phyloP scores from a whole-genome alignment of 192 early-diverging fungal genomes.

The Podila minutissima region DNA sequence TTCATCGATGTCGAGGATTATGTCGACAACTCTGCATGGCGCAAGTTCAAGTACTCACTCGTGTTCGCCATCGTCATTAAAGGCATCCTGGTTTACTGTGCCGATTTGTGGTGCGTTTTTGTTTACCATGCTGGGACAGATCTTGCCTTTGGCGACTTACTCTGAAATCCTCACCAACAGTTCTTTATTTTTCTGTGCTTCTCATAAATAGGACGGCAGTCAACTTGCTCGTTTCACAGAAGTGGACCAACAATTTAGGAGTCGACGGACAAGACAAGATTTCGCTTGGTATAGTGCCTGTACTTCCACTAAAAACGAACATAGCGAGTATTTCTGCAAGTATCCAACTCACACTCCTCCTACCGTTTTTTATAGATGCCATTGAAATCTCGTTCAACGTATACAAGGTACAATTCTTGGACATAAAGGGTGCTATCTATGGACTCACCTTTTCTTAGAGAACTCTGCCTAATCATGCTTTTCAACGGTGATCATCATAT shows the following conservation, averaged over 20 bases:
- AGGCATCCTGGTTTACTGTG: conserved; percentile 79
- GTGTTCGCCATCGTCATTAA: conserved; percentile 77
- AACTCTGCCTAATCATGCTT: not conserved
- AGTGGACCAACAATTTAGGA: conserved; percentile 21
- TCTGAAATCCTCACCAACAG: not conserved
- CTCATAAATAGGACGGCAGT: conserved; percentile 28
- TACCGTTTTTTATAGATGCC: conserved; percentile 1
- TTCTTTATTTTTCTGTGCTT: not conserved
- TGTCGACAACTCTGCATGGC: conserved; percentile 45
- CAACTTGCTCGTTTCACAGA: conserved; percentile 35
- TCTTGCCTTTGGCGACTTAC: not conserved
- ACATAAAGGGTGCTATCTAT: not conserved
- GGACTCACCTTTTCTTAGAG: not conserved
- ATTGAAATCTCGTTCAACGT: conserved; percentile 30
- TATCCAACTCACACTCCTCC: not conserved
- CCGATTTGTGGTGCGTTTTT: conserved; percentile 72
- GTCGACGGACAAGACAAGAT: conserved; percentile 6
- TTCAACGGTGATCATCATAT: not conserved
- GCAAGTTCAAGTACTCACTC: conserved; percentile 63
- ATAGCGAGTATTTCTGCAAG: not conserved
- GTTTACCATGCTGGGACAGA: not conserved
- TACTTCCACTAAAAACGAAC: too few relatives aligned
- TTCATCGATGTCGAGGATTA: conserved; percentile 86
- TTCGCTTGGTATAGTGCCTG: not conserved
- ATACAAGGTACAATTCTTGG: conserved; percentile 21